Evolutionary conservation across 2,329 filamentous ascomycete species (phyloP).

Genomic region (Alternaria sp.): DNA sequence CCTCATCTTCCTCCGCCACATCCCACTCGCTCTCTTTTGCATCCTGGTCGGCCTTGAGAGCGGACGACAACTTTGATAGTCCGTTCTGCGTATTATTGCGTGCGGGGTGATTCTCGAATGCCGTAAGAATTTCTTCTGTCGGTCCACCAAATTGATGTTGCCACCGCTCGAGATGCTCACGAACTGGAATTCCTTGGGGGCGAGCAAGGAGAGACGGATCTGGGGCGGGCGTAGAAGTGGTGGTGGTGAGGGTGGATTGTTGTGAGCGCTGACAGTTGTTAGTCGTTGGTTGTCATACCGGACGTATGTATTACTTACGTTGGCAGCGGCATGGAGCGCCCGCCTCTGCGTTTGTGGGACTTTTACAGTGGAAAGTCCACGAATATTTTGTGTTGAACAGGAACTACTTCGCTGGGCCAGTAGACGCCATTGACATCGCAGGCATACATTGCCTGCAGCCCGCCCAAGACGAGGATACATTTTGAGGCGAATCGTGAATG

Average conservation of each 20-base stretch:
- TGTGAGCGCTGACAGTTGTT: slow-evolving; percentile 27
- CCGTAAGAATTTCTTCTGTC: slow-evolving; percentile 37
- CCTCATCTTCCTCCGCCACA: slow-evolving; percentile 30
- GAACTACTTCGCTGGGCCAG: slow-evolving; percentile 8
- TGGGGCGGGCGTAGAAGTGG: slow-evolving; percentile 11
- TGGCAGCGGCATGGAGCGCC: slow-evolving; percentile 31
- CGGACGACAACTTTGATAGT: slow-evolving; percentile 31
- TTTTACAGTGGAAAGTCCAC: slow-evolving; percentile 17
- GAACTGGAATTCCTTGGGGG: slow-evolving; percentile 29
- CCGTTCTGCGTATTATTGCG: slow-evolving; percentile 35
- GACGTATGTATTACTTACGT: slow-evolving; percentile 22
- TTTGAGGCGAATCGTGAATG: slow-evolving; percentile 3
- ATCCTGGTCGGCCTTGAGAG: slow-evolving; percentile 36
- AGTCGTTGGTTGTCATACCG: slow-evolving; percentile 7
- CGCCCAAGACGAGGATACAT: slow-evolving; percentile 30
- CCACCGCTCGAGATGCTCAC: slow-evolving; percentile 51
- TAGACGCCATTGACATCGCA: slow-evolving; percentile 38
- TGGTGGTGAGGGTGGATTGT: slow-evolving; percentile 7
- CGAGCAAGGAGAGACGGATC: slow-evolving; percentile 25
- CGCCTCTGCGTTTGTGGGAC: slow-evolving; percentile 22
- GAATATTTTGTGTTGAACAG: slow-evolving; percentile 6
- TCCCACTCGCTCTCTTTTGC: slow-evolving; percentile 31
- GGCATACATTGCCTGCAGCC: slow-evolving; percentile 28
- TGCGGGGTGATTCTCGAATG: slow-evolving; percentile 43
- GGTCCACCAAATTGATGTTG: slow-evolving; percentile 52